Evolutionary conservation across 352 stramenopile genomes (phyloP), one percentile per base, ranked within the genome.

Genomic region (Phytophthora parvispora): DNA sequence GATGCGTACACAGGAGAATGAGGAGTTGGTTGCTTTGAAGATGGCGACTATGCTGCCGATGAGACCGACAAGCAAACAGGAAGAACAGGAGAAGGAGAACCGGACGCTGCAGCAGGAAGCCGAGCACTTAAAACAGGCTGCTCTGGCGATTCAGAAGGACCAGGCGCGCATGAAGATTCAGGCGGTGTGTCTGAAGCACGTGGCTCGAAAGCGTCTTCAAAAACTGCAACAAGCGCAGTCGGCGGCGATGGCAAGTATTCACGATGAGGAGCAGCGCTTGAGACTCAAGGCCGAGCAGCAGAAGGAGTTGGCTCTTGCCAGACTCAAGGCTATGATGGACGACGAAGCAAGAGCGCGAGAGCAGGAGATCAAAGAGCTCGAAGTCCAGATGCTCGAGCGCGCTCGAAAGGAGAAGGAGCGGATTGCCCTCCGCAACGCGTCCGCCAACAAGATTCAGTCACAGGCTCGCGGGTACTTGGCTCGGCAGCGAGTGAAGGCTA

Each of bases 301-400:
- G 25, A 89, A 94, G 38, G 86, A 94, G 58, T 65, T 92, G 50
- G 85, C 81, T 29, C 60, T 93, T 25, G 81, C 84, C 12, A 76
- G 79, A 59, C 68, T 93, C 18, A 89, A 94, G 42, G 72, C 71
- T 8, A 67, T 90, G 58, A 92, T 96, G 77, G 86, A 94, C 40
- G 84, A 93, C 15, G 86, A 96, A 20, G 80, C 80, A 8, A 65
- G 86, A 4, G 75, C 70, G 7, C 64, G 80, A 4, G 86, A 96
- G 34, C 83, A 92, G 43, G 88, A 96, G 64, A 76, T 92, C 42
- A 86, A 87, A 34, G 78, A 86, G 32, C 77, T 96, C 2, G 83
- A 94, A 63, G 58, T 83, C 13, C 69, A 94, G 50, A 92, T 96
- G 78, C 76, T 92, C n/a, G 85, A 94, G 43, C 86, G 84, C 10